Evolutionary conservation across 495 filamentous ascomycete species (phyloP).

Genomic region (Hypomontagnella monticulosa): DNA sequence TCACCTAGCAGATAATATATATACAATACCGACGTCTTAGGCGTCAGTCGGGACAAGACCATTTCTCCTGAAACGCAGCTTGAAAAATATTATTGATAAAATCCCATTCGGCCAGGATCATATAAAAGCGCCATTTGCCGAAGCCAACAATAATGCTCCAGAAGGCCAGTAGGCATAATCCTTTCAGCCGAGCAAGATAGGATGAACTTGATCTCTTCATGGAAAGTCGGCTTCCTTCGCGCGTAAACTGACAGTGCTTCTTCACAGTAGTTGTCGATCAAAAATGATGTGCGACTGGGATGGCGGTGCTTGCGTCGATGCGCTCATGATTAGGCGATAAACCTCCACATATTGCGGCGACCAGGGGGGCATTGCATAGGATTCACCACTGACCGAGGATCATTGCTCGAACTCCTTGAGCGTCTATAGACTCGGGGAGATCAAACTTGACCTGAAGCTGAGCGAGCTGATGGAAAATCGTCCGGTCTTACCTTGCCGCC

Average conservation of each 20-base stretch:
- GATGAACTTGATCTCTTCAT: conserved; percentile 53
- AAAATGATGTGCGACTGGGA: conserved; percentile 42
- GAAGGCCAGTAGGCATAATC: conserved; percentile 27
- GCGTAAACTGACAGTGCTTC: conserved; percentile 17
- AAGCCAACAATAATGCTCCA: conserved; percentile 22
- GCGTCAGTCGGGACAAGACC: background rate
- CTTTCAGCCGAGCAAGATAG: conserved; percentile 48
- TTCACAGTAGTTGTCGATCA: conserved; percentile 39
- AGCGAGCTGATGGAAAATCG: conserved; percentile 10
- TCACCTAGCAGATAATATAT: background rate
- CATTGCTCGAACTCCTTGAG: conserved; percentile 6
- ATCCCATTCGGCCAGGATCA: background rate
- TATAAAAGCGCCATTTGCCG: conserved; percentile 25
- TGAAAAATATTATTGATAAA: conserved; percentile 2
- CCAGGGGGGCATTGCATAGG: background rate
- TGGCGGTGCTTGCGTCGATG: conserved; percentile 15
- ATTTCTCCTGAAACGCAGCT: conserved; percentile 10
- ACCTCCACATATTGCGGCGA: conserved; percentile 27
- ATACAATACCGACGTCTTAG: background rate
- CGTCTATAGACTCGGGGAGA: conserved; percentile 20
- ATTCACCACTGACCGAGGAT: conserved; percentile 16
- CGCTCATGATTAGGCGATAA: conserved; percentile 22
- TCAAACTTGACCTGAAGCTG: conserved; percentile 36
- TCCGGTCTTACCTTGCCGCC: conserved; percentile 21
- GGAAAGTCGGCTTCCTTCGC: conserved; percentile 37